Evolutionary conservation across 2,329 filamentous ascomycete species (phyloP).

Genomic region (Microcera coccophila): DNA sequence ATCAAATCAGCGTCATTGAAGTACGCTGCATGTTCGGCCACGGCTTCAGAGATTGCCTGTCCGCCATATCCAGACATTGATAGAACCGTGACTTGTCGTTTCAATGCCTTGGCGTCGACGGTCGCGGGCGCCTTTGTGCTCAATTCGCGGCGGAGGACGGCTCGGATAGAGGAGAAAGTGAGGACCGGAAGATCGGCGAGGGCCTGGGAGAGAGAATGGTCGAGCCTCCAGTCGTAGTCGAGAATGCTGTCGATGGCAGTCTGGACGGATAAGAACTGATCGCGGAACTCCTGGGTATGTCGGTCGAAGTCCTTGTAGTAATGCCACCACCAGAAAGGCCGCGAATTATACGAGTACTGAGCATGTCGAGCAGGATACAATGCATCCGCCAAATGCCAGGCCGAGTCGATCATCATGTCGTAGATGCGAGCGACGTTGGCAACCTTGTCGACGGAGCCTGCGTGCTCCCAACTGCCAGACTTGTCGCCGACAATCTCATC

Average conservation of each 20-base stretch:
- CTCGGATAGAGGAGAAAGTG: constrained; percentile 31
- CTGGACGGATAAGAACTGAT: constrained; percentile 27
- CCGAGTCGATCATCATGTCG: constrained; percentile 37
- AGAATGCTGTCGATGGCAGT: constrained; percentile 27
- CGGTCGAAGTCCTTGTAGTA: constrained; percentile 34
- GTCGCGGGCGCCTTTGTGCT: constrained; percentile 22
- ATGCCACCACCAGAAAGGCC: constrained; percentile 42
- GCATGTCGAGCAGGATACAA: constrained; percentile 33
- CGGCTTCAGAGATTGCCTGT: constrained; percentile 36
- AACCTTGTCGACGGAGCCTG: constrained; percentile 17
- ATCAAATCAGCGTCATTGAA: constrained; percentile 64
- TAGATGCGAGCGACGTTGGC: constrained; percentile 21
- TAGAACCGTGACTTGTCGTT: constrained; percentile 38
- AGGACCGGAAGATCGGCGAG: constrained; percentile 34
- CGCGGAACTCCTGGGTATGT: constrained; percentile 26
- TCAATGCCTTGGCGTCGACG: constrained; percentile 32
- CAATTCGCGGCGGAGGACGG: constrained; percentile 29
- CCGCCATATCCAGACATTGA: constrained; percentile 38
- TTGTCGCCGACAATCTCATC: constrained; percentile 10
- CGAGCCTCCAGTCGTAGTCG: constrained; percentile 29
- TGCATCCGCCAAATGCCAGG: constrained; percentile 34
- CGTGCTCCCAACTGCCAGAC: constrained; percentile 3
- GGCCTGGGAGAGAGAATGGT: constrained; percentile 32
- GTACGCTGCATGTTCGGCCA: constrained; percentile 61
- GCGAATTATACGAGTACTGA: constrained; percentile 32